Evolutionary conservation across 495 filamentous ascomycete species (phyloP).

Genomic region (Clavariopsis aquatica): DNA sequence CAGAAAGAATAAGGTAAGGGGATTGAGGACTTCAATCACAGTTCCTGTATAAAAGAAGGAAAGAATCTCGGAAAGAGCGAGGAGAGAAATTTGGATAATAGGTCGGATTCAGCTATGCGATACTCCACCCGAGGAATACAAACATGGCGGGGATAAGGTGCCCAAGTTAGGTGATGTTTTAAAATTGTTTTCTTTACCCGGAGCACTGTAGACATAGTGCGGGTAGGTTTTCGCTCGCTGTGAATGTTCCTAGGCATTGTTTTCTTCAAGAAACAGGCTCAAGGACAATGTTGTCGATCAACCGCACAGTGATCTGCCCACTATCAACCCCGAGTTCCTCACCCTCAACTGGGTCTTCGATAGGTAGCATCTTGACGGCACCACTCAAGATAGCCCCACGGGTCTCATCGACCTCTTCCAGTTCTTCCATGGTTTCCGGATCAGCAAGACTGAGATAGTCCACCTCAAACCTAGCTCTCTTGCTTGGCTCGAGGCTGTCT

Average conservation of each 20-base stretch:
- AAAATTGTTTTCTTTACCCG: too few relatives aligned
- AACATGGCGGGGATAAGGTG: too few relatives aligned
- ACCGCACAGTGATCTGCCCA: slow-evolving; percentile 70
- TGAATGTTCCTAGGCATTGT: neutral
- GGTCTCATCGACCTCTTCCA: slow-evolving; percentile 59
- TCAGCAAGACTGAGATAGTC: slow-evolving; percentile 92
- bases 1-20: too few relatives aligned
- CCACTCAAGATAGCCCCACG: slow-evolving; percentile 83
- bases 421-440: slow-evolving; percentile 74
- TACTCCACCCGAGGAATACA: too few relatives aligned
- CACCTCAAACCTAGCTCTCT: slow-evolving; percentile 73
- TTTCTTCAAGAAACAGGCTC: slow-evolving; percentile 26
- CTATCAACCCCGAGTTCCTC: slow-evolving; percentile 72
- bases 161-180: too few relatives aligned
- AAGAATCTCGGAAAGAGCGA: too few relatives aligned
- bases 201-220: too few relatives aligned
- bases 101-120: too few relatives aligned
- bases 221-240: too few relatives aligned
- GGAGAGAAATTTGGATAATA: too few relatives aligned
- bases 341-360: slow-evolving; percentile 64
- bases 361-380: slow-evolving; percentile 83
- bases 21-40: too few relatives aligned
- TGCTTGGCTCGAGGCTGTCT: slow-evolving; percentile 56
- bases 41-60: too few relatives aligned
- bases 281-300: slow-evolving; percentile 90